Conservation (phyloP, 768 basidiomycete genomes). For the Postia placenta region DNA sequence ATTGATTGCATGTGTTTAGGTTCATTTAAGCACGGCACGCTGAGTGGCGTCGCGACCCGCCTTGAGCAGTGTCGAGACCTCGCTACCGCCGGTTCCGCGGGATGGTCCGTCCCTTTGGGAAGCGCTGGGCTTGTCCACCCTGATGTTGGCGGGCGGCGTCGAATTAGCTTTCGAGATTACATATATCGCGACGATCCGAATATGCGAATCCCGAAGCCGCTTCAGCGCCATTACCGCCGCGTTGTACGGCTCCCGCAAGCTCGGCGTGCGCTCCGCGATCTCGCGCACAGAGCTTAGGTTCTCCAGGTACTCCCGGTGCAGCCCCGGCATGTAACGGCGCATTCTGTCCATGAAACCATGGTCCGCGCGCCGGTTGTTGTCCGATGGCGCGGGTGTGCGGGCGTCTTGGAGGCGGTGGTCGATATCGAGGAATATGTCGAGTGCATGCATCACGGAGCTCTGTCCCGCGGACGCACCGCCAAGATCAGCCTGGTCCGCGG, state of each 20-base stretch:
- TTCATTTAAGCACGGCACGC: slow-evolving; percentile 53
- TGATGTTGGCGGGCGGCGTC: slow-evolving; percentile 25
- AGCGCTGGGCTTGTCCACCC: slow-evolving; percentile 15
- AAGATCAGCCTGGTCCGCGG: slow-evolving; percentile 52
- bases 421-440: slow-evolving; percentile 84
- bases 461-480: slow-evolving; percentile 94
- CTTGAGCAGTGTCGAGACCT: slow-evolving; percentile 77
- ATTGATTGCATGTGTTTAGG: slow-evolving; percentile 6
- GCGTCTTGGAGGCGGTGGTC: slow-evolving; percentile 77
- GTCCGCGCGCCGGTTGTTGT: slow-evolving; percentile 59
- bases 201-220: slow-evolving; percentile 79
- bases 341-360: slow-evolving; percentile 87
- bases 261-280: slow-evolving; percentile 49
- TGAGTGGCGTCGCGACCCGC: slow-evolving; percentile 84
- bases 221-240: slow-evolving; percentile 73
- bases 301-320: slow-evolving; percentile 78
- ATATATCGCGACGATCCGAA: slow-evolving; percentile 84
- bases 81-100: slow-evolving; percentile 88
- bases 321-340: slow-evolving; percentile 92
- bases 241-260: slow-evolving; percentile 73
- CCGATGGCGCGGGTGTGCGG: slow-evolving; percentile 62
- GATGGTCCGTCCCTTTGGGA: slow-evolving; percentile 37
- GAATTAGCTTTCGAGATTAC: slow-evolving; percentile 79
- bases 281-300: slow-evolving; percentile 66
- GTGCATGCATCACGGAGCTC: slow-evolving; percentile 82